Conservation (phyloP, 2,329 filamentous ascomycete species). For the Trichoderma harzianum region DNA sequence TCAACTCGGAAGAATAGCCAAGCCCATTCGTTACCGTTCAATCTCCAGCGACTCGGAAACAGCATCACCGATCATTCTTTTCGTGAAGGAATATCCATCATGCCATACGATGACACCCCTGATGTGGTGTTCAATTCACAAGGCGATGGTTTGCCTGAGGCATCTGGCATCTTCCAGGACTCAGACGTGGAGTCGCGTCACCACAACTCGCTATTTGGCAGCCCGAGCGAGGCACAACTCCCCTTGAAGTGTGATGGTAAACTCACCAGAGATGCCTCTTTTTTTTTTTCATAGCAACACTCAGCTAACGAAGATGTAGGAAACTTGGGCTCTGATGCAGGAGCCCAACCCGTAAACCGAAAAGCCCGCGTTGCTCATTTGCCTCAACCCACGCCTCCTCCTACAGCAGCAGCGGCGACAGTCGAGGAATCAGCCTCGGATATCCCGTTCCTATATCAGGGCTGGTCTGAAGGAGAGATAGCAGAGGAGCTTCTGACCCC, state of each 20-base stretch:
- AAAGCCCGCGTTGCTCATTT: constrained; percentile 5
- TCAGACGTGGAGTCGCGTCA: not conserved
- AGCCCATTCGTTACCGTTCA: not conserved
- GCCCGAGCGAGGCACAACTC: not conserved
- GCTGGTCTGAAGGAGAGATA: not conserved
- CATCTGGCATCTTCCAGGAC: not conserved
- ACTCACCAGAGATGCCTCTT: not conserved
- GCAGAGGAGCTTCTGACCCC: not conserved
- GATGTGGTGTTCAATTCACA: not conserved
- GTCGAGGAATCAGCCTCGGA: not conserved
- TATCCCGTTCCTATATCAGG: not conserved
- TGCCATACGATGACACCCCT: not conserved
- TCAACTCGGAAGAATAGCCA: not conserved
- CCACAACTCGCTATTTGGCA: not conserved
- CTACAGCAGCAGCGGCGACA: not conserved
- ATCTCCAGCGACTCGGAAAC: not conserved
- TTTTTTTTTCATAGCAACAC: not conserved
- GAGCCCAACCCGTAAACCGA: not conserved
- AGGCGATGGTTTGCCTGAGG: not conserved
- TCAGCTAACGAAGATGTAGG: not conserved
- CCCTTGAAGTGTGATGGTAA: not conserved
- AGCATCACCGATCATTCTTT: too few species aligned
- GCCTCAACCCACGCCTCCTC: not conserved
- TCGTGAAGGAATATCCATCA: not conserved
- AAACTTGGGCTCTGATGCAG: not conserved